Percentiles rank a stretch among this genome's conserved stretches.
These are phyloP conservation scores for Marasmius fiardii DNA, from an alignment of 1,284 basidiomycete species.

Conservation along the genomic window DNA sequence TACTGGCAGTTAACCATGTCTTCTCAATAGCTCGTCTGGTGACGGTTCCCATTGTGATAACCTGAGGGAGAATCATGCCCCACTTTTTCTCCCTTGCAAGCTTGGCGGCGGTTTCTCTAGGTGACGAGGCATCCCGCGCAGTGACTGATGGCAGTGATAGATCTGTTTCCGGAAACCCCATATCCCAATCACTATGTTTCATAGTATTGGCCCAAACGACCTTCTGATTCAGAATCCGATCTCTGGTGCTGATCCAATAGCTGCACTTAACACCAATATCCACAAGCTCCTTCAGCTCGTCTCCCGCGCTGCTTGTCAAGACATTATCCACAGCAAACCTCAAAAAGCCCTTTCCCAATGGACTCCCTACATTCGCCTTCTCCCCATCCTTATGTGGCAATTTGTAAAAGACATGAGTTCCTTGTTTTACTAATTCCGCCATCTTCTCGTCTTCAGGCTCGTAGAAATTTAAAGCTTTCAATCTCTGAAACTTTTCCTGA, in stretches of 20 bases:
- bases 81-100: conserved; percentile 47
- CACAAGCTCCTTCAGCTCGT: conserved; percentile 80
- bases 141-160: conserved; percentile 5
- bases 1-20: conserved; percentile 98
- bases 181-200: conserved; percentile 27
- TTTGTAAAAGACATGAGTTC: conserved; percentile 76
- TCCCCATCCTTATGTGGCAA: conserved; percentile 97
- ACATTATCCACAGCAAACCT: conserved; percentile 86
- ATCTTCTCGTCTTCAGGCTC: conserved; percentile 60
- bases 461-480: conserved; percentile 49
- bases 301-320: conserved; percentile 67
- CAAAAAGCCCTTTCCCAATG: conserved; percentile 88
- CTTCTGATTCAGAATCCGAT: conserved; percentile 91
- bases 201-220: conserved; percentile 76
- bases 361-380: conserved; percentile 89
- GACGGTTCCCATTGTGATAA: conserved; percentile 98
- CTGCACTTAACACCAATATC: conserved; percentile 95
- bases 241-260: conserved; percentile 96
- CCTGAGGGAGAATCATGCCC: conserved; percentile 94
- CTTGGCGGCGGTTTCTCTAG: conserved; percentile 11
- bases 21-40: conserved; percentile 97
- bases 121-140: conserved; percentile 16
- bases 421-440: conserved; percentile 37
- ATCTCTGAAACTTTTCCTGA: conserved; percentile 26
- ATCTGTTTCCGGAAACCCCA: conserved; percentile 38